These are phyloP conservation scores for Porpolomopsis calyptriformis DNA, from an alignment of 768 basidiomycete species.

Conservation along the genomic window DNA sequence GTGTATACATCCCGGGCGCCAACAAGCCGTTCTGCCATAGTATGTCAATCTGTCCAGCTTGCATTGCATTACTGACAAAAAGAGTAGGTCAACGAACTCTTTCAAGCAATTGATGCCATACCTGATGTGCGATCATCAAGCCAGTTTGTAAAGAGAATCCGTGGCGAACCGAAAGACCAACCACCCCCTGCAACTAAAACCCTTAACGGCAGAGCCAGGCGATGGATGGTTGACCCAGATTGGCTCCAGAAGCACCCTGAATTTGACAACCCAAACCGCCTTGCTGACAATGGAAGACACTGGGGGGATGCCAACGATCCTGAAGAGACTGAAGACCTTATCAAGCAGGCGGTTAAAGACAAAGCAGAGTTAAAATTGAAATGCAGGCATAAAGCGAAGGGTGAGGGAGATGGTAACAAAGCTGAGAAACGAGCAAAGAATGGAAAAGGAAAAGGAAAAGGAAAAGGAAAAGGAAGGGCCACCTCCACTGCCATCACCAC, in stretches of 20 bases:
- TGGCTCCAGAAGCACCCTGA: slow-evolving; percentile 12
- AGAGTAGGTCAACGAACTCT: slow-evolving; percentile 7
- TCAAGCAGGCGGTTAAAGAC: neutral
- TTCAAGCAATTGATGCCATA: slow-evolving; percentile 8
- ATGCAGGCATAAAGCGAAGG: neutral
- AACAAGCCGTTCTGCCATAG: neutral
- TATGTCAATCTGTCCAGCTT: slow-evolving; percentile 1
- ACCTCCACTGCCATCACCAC: no score
- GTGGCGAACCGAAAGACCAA: slow-evolving; percentile 3
- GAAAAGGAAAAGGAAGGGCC: neutral
- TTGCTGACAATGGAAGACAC: slow-evolving; percentile 11
- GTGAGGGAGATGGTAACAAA: neutral
- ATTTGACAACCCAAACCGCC: slow-evolving; percentile 5
- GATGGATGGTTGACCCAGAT: slow-evolving; percentile 17
- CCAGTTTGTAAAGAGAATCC: neutral
- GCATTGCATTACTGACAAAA: neutral
- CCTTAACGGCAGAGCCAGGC: slow-evolving; percentile 7
- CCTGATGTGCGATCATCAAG: slow-evolving; percentile 1
- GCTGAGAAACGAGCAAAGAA: neutral
- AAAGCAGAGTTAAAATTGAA: neutral
- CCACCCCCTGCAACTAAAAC: slow-evolving; percentile 9
- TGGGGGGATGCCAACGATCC: slow-evolving; percentile 15
- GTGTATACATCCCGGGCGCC: neutral
- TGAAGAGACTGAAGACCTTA: slow-evolving; percentile 1
- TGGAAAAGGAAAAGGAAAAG: neutral